A percentile compares a stretch with the other conserved stretches of the same genome.
phyloP scores from a whole-genome alignment of 768 basidiomycete genomes.

The Tylopilus sp. region DNA sequence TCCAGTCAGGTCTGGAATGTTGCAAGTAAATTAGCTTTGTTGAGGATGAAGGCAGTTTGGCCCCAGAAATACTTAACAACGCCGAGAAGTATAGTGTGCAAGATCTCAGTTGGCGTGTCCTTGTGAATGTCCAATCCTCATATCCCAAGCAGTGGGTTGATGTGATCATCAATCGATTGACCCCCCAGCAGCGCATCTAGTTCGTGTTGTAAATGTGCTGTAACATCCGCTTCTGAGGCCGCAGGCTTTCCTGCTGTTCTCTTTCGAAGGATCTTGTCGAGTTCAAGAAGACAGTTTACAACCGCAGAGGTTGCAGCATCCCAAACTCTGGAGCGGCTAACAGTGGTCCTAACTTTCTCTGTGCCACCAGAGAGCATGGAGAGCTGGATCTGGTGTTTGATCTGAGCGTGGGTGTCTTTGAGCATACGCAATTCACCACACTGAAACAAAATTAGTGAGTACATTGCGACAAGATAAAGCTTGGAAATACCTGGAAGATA shows the following conservation, averaged over 20 bases:
- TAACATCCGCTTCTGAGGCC: conserved; percentile 2
- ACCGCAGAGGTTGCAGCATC: conserved; percentile 30
- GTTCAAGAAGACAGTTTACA: conserved; percentile 30
- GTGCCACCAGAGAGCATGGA: conserved; percentile 3
- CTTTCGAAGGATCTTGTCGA: conserved; percentile 18
- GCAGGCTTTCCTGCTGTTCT: background rate
- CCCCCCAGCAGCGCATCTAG: conserved; percentile 1
- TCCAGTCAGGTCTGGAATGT: too few species aligned
- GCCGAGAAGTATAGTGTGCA: too few species aligned
- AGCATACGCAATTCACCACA: conserved; percentile 5
- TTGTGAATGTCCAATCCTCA: conserved; percentile 27
- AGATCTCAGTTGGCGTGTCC: too few species aligned
- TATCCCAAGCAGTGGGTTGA: conserved; percentile 14
- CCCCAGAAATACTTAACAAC: too few species aligned
- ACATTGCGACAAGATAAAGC: too few species aligned
- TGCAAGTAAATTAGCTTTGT: too few species aligned
- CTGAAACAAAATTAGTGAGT: background rate
- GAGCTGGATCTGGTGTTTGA: conserved; percentile 7
- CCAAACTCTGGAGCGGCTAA: conserved; percentile 37
- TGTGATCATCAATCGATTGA: conserved; percentile 1
- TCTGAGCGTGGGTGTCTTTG: background rate
- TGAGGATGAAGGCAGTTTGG: too few species aligned
- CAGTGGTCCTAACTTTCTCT: conserved; percentile 2
- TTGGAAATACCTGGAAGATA: too few species aligned
- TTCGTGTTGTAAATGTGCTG: background rate